Percentiles rank a stretch among this genome's conserved stretches.
These are phyloP conservation scores for Xylariaceae sp. DNA, from an alignment of 2,329 filamentous ascomycete genomes.

Conservation along the genomic window DNA sequence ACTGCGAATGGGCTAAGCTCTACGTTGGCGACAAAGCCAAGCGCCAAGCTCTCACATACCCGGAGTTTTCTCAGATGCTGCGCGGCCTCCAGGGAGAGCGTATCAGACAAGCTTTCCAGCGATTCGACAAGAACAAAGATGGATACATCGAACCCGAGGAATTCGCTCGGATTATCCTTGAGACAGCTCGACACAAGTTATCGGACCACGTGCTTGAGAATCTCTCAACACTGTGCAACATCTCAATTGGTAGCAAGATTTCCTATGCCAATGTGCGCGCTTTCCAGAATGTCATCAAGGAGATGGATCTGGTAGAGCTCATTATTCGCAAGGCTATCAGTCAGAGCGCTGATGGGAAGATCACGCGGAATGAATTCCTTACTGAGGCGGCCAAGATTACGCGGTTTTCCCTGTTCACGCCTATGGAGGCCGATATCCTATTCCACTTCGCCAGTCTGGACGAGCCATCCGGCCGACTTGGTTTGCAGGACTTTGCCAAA, in stretches of 20 bases:
- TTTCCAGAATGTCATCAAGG: constrained; percentile 95
- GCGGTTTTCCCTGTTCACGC: constrained; percentile 92
- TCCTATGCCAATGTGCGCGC: constrained; percentile 96
- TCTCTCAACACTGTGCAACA: constrained; percentile 89
- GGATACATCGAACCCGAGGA: constrained; percentile 94
- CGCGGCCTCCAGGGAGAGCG: constrained; percentile 93
- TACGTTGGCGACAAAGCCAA: constrained; percentile 87
- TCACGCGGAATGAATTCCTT: constrained; percentile 88
- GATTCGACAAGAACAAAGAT: constrained; percentile 84
- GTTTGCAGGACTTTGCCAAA: constrained; percentile 82
- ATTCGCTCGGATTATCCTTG: constrained; percentile 92
- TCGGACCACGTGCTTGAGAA: constrained; percentile 93
- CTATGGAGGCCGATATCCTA: constrained; percentile 97
- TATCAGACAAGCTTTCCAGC: constrained; percentile 89
- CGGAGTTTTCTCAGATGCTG: constrained; percentile 97
- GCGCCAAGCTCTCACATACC: constrained; percentile 87
- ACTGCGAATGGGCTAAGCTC: constrained; percentile 90
- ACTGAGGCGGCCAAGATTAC: constrained; percentile 89
- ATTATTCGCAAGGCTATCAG: constrained; percentile 81
- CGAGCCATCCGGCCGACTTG: constrained; percentile 78
- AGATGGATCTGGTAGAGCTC: constrained; percentile 96
- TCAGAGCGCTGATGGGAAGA: constrained; percentile 84
- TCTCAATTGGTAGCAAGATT: constrained; percentile 84
- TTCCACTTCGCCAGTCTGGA: constrained; percentile 97
- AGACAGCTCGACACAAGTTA: constrained; percentile 91